Conservation (phyloP, 2,329 filamentous ascomycete species). For the Ascocoryne sarcoides region DNA sequence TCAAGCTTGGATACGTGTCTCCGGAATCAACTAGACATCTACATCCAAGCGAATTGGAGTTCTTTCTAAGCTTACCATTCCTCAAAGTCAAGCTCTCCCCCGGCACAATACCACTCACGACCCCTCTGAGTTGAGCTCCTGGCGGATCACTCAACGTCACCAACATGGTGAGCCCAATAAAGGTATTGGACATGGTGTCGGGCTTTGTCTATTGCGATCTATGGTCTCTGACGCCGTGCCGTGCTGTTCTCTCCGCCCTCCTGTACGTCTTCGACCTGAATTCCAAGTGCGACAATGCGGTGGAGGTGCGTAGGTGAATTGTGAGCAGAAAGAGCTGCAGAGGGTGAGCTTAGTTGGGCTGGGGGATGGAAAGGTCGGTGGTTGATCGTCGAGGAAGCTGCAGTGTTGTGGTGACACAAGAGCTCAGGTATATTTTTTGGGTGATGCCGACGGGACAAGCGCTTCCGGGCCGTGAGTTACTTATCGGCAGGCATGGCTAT, state of each 20-base stretch:
- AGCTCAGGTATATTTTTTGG: background rate
- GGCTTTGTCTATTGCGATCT: slow-evolving; percentile 9
- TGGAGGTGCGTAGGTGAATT: too few relatives aligned
- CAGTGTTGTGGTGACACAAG: background rate
- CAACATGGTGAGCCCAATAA: slow-evolving; percentile 30
- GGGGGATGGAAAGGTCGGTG: too few relatives aligned
- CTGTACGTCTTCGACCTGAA: too few relatives aligned
- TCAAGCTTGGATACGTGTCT: too few relatives aligned
- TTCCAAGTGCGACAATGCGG: too few relatives aligned
- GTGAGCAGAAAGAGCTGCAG: background rate
- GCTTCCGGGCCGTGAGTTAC: too few relatives aligned
- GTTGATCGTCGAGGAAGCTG: background rate
- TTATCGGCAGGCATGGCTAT: too few relatives aligned
- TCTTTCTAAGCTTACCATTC: too few relatives aligned
- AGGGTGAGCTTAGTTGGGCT: background rate
- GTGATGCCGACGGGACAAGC: background rate
- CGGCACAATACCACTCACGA: slow-evolving; percentile 27
- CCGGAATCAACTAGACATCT: too few relatives aligned
- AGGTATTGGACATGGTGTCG: slow-evolving; percentile 26
- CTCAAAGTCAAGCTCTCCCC: slow-evolving; percentile 28
- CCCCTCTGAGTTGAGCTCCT: slow-evolving; percentile 28
- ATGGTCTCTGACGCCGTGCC: slow-evolving; percentile 5
- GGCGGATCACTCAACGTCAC: slow-evolving; percentile 28
- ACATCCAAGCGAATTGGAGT: too few relatives aligned
- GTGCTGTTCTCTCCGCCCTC: too few relatives aligned